Evolutionary conservation across 1,284 basidiomycete species (phyloP).

Genomic region (Fomes fomentarius): DNA sequence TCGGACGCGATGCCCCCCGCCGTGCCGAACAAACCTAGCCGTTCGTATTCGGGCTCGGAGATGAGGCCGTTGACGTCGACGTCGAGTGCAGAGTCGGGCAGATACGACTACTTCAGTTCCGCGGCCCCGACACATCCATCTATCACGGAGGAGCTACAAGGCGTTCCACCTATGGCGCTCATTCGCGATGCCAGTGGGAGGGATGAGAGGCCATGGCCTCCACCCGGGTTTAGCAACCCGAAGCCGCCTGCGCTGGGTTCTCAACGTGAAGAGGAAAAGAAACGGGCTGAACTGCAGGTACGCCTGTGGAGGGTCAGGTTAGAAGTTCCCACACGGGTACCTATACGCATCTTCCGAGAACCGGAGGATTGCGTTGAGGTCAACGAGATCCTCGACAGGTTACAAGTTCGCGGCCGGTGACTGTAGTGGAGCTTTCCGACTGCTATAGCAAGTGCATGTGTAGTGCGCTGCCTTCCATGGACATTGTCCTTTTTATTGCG

Average conservation of each 20-base stretch:
- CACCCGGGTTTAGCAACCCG: conserved; percentile 10
- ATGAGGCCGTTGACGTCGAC: neutral
- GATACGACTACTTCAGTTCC: conserved; percentile 23
- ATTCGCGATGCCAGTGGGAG: neutral
- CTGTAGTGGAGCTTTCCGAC: too few species aligned
- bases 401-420: conserved; percentile 20
- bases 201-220: conserved; percentile 13
- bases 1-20: conserved; percentile 19
- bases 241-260: conserved; percentile 2
- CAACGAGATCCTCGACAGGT: conserved; percentile 30
- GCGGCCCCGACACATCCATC: conserved; percentile 16
- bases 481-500: neutral
- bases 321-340: conserved; percentile 55
- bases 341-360: conserved; percentile 64
- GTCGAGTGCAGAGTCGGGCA: conserved; percentile 2
- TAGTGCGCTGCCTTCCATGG: neutral
- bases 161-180: conserved; percentile 13
- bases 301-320: conserved; percentile 62
- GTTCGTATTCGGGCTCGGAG: conserved; percentile 23
- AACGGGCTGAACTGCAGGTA: conserved; percentile 56
- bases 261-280: conserved; percentile 48
- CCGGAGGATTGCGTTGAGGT: conserved; percentile 71
- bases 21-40: conserved; percentile 3
- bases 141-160: conserved; percentile 26
- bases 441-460: too few species aligned